phyloP scores from a whole-genome alignment of 2,329 filamentous ascomycete genomes.

The Metarhizium guizhouense region DNA sequence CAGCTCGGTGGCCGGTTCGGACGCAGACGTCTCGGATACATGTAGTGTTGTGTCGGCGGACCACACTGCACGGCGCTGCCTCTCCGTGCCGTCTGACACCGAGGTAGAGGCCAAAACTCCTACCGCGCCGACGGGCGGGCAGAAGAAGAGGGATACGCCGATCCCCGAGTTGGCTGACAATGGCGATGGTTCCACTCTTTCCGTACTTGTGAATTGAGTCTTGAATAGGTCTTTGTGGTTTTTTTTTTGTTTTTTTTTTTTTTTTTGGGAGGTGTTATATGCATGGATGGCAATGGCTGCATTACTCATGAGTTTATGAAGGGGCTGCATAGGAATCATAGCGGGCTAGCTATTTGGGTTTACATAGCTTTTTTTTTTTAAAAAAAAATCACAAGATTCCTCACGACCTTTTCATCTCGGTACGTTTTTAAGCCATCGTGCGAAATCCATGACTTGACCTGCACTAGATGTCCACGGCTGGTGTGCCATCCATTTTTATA shows the following conservation, averaged over 20 bases:
- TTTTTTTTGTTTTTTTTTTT: background rate
- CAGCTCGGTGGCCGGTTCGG: constrained; percentile 22
- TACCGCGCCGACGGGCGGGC: constrained; percentile 15
- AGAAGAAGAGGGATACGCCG: constrained; percentile 14
- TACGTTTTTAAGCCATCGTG: background rate
- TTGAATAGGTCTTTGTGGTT: background rate
- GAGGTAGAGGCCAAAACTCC: constrained; percentile 32
- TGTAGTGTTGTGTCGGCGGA: constrained; percentile 31
- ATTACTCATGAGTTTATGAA: background rate
- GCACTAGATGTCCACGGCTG: too few species aligned
- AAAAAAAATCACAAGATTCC: background rate
- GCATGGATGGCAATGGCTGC: background rate
- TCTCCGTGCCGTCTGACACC: constrained; percentile 13
- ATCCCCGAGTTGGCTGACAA: constrained; percentile 13
- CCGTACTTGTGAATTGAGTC: background rate
- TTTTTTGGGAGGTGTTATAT: background rate
- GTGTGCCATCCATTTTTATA: too few species aligned
- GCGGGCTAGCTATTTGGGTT: background rate
- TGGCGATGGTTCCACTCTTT: background rate
- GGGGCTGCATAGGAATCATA: background rate
- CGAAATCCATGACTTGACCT: too few species aligned
- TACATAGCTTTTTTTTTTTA: background rate
- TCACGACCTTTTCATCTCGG: background rate
- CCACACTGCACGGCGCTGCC: constrained; percentile 13
- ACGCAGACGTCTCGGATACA: constrained; percentile 43